phyloP scores from a whole-genome alignment of 2,329 filamentous ascomycete species.

The Xylariaceae sp. region DNA sequence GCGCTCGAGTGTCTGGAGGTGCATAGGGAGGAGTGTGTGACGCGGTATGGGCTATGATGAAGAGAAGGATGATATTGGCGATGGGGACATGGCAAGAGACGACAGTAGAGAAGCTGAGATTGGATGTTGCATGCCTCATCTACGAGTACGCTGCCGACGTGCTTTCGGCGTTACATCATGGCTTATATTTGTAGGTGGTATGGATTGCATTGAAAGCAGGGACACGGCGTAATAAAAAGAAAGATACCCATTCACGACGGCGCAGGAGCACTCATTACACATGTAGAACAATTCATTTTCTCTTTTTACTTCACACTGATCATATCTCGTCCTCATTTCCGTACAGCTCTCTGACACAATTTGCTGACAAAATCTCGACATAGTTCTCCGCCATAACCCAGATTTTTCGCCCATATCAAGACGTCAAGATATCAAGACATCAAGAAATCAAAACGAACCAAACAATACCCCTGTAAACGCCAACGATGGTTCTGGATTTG shows the following conservation, averaged over 20 bases:
- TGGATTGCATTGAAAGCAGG: slow-evolving; percentile 5
- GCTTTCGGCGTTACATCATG: not conserved
- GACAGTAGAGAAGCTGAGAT: not conserved
- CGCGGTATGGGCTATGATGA: slow-evolving; percentile 50
- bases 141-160: not conserved
- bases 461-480: slow-evolving; percentile 7
- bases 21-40: slow-evolving; percentile 67
- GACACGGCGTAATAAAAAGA: slow-evolving; percentile 6
- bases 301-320: not conserved
- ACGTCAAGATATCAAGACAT: too few species aligned
- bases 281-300: not conserved
- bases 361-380: not conserved
- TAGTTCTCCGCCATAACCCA: too few species aligned
- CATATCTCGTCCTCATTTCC: not conserved
- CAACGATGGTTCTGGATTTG: slow-evolving; percentile 7
- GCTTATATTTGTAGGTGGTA: not conserved
- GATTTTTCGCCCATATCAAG: not conserved
- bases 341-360: not conserved
- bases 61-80: not conserved
- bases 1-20: slow-evolving; percentile 67
- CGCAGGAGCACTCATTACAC: not conserved
- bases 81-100: not conserved
- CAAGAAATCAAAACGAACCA: not conserved
- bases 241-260: slow-evolving; percentile 13
- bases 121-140: not conserved